phyloP scores from a whole-genome alignment of 352 stramenopile genomes.

The Blastocystis sp. region DNA sequence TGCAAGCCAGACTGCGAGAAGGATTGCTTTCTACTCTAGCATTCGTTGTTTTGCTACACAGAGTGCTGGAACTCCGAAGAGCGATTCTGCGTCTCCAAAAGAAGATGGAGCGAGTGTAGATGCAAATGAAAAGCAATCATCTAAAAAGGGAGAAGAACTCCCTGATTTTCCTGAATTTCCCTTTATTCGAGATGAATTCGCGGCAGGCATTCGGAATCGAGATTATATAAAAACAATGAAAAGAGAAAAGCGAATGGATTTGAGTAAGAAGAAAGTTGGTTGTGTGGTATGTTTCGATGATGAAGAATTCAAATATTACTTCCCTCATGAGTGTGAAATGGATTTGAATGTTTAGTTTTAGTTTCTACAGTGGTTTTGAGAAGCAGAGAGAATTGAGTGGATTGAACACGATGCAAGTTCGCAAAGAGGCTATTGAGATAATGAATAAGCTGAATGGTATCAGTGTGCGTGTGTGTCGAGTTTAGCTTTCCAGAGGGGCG shows the following conservation, averaged over 20 bases:
- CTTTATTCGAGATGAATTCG: slow-evolving; percentile 10
- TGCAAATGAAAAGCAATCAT: background rate
- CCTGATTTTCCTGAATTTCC: slow-evolving; percentile 46
- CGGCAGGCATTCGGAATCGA: slow-evolving; percentile 10
- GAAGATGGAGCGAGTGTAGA: background rate
- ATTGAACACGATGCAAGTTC: slow-evolving; percentile 41
- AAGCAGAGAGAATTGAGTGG: slow-evolving; percentile 31
- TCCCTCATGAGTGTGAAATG: background rate
- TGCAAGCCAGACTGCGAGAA: background rate
- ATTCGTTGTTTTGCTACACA: background rate
- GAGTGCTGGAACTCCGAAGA: background rate
- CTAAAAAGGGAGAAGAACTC: background rate
- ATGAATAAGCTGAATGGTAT: slow-evolving; percentile 23
- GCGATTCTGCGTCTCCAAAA: background rate
- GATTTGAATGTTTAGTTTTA: background rate
- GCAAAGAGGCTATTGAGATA: slow-evolving; percentile 5
- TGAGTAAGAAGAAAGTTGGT: background rate
- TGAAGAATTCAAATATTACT: slow-evolving; percentile 54
- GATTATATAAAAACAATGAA: slow-evolving; percentile 22
- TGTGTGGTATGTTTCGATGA: slow-evolving; percentile 39
- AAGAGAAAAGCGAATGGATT: slow-evolving; percentile 27
- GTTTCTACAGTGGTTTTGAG: slow-evolving; percentile 51
- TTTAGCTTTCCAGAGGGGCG: slow-evolving; percentile 20
- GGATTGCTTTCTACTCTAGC: background rate
- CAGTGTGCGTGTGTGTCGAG: background rate